Evolutionary conservation across 805 yeast species (phyloP), one percentile per base, ranked within the genome.

Genomic region (Wickerhamomyces alni): DNA sequence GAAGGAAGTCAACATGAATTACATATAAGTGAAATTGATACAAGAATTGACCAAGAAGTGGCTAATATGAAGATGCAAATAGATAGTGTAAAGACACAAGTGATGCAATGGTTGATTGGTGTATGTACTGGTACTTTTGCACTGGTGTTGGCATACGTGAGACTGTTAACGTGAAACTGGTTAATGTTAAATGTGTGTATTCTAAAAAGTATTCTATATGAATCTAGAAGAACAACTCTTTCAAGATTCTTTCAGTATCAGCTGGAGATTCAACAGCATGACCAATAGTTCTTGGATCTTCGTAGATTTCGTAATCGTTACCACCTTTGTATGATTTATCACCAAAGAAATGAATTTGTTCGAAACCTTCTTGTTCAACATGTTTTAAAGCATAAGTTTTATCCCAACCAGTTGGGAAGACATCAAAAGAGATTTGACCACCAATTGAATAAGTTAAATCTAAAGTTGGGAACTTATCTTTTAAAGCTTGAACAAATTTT

Each of bases 391-490:
- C 87, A 74, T 91, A 93, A 46, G 99, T 93, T 79, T 93, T 93
- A 70, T 93, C 99, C 99, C 99, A 93, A 61, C 99, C 99, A 48
- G 96, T 87, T 72, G 99, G 99, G 91, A 93, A 93, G 49, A 93
- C 98, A 60, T 93, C 99, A 58, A 93, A 93, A 27, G 98, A 91
- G 65, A 93, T 93, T 76, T 93, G 98, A 55, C 99, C 99, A 66
- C 99, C 99, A 51, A 93, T 93, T 44, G 99, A 93, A 77, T 84
- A 93, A 52, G 98, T 91, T 61, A 93, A 76, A 41, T 82, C 84
- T 57, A 72, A 72, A 66, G 89, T 91, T 42, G 91, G 66, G 75
- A 93, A 93, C 58, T 80, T 77, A 61, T 77, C 76, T 68, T 76
- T 85, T 61, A 93, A 75, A 38, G 95, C 96, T 39, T 67, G 70